Evolutionary conservation across 2,329 filamentous ascomycete species (phyloP).

Genomic region (Fusarium sp.): DNA sequence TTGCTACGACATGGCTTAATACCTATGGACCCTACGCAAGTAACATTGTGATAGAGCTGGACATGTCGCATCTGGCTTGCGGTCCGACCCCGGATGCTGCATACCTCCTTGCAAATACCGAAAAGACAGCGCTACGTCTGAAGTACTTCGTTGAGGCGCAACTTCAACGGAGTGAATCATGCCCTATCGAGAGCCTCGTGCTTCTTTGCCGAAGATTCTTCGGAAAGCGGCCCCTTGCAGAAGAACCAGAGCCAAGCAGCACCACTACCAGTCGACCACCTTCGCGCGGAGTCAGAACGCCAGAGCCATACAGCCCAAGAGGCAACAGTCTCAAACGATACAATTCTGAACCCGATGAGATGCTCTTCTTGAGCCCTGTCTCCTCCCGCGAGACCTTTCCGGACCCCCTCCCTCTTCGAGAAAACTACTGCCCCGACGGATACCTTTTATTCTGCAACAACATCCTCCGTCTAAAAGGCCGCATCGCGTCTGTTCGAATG

Average conservation of each 20-base stretch:
- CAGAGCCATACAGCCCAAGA: slow-evolving; percentile 15
- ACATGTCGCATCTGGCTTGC: slow-evolving; percentile 54
- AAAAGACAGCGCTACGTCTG: slow-evolving; percentile 47
- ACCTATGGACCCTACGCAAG: slow-evolving; percentile 53
- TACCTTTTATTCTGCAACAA: slow-evolving; percentile 50
- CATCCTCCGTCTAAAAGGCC: slow-evolving; percentile 47
- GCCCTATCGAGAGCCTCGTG: slow-evolving; percentile 48
- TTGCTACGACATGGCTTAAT: slow-evolving; percentile 53
- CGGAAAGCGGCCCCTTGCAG: slow-evolving; percentile 33
- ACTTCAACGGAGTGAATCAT: slow-evolving; percentile 27
- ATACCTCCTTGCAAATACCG: slow-evolving; percentile 38
- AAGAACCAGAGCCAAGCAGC: not conserved
- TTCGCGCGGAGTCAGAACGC: slow-evolving; percentile 16
- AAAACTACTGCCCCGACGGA: slow-evolving; percentile 49
- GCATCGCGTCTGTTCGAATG: slow-evolving; percentile 51
- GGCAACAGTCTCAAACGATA: not conserved
- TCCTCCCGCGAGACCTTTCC: not conserved
- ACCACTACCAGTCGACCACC: slow-evolving; percentile 24
- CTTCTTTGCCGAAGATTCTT: slow-evolving; percentile 53
- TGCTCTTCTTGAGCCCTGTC: not conserved
- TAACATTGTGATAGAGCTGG: slow-evolving; percentile 55
- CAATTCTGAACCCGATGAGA: not conserved
- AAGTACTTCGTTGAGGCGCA: slow-evolving; percentile 47
- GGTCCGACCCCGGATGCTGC: slow-evolving; percentile 45
- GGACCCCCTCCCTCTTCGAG: not conserved